These are phyloP conservation scores for Colletotrichum musae DNA, from an alignment of 2,329 filamentous ascomycete species.

Conservation along the genomic window DNA sequence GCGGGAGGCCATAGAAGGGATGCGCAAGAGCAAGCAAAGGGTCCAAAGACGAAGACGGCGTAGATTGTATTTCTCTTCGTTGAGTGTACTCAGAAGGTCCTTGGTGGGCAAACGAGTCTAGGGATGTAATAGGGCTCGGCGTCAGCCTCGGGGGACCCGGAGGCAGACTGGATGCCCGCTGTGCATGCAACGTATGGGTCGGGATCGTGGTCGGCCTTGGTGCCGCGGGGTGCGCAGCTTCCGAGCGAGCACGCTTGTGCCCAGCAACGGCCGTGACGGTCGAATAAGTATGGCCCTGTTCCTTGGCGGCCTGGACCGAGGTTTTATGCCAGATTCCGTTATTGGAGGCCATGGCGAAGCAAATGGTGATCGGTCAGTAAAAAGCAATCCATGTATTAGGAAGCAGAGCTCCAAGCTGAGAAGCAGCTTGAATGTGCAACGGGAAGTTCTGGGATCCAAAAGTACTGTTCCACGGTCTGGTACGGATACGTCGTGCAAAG, in stretches of 20 bases:
- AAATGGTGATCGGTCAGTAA: not conserved
- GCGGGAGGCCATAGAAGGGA: constrained; percentile 73
- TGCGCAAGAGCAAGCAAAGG: constrained; percentile 74
- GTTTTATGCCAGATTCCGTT: constrained; percentile 63
- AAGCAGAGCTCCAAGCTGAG: not conserved
- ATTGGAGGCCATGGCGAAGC: constrained; percentile 55
- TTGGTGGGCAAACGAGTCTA: constrained; percentile 43
- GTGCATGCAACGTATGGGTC: constrained; percentile 47
- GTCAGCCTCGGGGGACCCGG: constrained; percentile 49
- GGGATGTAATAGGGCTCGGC: constrained; percentile 63
- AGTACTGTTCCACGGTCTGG: not conserved
- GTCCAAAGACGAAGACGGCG: constrained; percentile 66
- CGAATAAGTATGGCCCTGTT: constrained; percentile 55
- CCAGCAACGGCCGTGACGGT: constrained; percentile 60
- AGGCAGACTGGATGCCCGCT: constrained; percentile 52
- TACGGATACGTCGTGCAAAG: constrained; percentile 14
- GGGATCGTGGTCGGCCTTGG: constrained; percentile 23
- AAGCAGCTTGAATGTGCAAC: not conserved
- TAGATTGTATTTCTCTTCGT: constrained; percentile 64
- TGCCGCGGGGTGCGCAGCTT: constrained; percentile 15
- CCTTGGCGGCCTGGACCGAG: constrained; percentile 63
- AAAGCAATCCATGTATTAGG: constrained; percentile 21
- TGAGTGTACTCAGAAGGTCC: constrained; percentile 70
- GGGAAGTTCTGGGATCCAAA: not conserved
- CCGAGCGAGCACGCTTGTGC: constrained; percentile 58